A percentile compares a stretch with the other conserved stretches of the same genome.
Conservation (phyloP, 768 basidiomycete genomes). For the Clavulina sp. region DNA sequence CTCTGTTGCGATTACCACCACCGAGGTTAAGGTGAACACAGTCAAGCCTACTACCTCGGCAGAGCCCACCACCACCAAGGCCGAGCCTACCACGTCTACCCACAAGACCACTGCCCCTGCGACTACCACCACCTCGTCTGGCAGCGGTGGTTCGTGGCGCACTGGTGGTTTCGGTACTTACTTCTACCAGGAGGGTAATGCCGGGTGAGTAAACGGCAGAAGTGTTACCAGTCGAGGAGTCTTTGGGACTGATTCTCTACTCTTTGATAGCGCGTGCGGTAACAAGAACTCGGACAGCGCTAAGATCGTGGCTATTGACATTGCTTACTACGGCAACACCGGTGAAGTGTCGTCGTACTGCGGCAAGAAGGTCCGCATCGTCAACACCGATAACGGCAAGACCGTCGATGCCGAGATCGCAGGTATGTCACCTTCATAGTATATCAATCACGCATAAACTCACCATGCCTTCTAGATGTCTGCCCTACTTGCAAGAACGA, state of each 20-base stretch:
- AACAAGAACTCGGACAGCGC: constrained; percentile 34
- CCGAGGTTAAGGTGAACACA: no score
- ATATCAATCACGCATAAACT: neutral
- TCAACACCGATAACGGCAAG: constrained; percentile 40
- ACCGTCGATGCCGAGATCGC: constrained; percentile 47
- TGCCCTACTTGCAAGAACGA: constrained; percentile 59
- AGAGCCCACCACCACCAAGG: neutral
- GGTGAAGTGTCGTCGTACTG: constrained; percentile 38
- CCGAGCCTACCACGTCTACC: constrained; percentile 7
- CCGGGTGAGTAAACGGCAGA: constrained; percentile 33
- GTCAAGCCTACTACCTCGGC: no score
- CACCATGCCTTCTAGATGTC: constrained; percentile 27
- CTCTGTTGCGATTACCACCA: no score
- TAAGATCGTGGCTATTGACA: constrained; percentile 46
- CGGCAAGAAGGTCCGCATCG: constrained; percentile 45
- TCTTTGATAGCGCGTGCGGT: constrained; percentile 42
- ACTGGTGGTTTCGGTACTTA: constrained; percentile 28
- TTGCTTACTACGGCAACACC: constrained; percentile 31
- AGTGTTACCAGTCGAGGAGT: no score
- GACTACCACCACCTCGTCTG: neutral
- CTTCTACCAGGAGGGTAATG: constrained; percentile 50
- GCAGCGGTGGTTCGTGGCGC: neutral
- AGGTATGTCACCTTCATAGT: neutral
- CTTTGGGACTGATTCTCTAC: neutral
- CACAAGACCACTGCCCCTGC: constrained; percentile 10